These are phyloP conservation scores for Penicillium thymicola DNA, from an alignment of 2,329 filamentous ascomycete species.

Conservation along the genomic window DNA sequence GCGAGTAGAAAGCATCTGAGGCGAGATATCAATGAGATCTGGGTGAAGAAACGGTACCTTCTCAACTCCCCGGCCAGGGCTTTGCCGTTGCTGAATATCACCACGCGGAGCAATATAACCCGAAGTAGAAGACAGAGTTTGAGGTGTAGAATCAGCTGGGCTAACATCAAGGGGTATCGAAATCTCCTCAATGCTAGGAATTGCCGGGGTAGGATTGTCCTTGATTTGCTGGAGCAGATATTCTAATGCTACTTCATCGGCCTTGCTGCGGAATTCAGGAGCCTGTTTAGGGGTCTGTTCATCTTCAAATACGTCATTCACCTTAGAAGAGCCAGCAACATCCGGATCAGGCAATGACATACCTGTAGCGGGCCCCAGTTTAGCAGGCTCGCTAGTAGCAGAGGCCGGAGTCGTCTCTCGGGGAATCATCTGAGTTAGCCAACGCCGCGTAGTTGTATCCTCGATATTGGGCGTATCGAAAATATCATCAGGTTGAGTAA, in stretches of 20 bases:
- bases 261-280: not conserved
- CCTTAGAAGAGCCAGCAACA: not conserved
- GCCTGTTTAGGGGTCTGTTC: not conserved
- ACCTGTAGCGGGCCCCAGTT: not conserved
- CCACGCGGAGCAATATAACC: not conserved
- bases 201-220: not conserved
- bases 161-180: not conserved
- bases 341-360: not conserved
- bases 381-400: not conserved
- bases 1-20: not conserved
- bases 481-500: not conserved
- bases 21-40: slow-evolving; percentile 5
- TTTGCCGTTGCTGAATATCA: not conserved
- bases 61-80: not conserved
- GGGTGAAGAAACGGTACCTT: not conserved
- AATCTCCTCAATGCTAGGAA: not conserved
- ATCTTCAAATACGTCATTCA: not conserved
- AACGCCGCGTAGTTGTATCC: not conserved
- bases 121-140: not conserved
- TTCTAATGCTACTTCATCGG: not conserved
- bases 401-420: not conserved
- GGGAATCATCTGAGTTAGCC: not conserved
- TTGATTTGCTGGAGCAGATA: not conserved
- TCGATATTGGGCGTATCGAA: not conserved
- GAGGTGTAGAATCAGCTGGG: not conserved